phyloP scores from a whole-genome alignment of 495 filamentous ascomycete genomes.

The Penicillium fimorum region DNA sequence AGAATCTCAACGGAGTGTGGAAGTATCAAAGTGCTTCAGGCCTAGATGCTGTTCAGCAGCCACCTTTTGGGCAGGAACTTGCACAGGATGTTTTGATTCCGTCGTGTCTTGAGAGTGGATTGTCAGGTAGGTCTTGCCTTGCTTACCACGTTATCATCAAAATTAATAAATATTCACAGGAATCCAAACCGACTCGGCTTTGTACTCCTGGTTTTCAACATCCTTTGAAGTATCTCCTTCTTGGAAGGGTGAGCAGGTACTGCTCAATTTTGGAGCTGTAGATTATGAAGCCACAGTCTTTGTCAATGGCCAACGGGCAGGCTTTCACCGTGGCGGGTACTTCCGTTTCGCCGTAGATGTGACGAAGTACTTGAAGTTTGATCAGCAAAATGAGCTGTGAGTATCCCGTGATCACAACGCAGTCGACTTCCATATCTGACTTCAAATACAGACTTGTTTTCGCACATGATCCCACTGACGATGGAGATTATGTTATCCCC shows the following conservation, averaged over 20 bases:
- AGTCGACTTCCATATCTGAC: constrained; percentile 6
- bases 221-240: constrained; percentile 51
- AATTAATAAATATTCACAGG: constrained; percentile 38
- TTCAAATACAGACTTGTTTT: constrained; percentile 50
- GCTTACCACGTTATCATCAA: neutral
- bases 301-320: constrained; percentile 56
- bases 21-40: constrained; percentile 51
- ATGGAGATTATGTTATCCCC: constrained; percentile 52
- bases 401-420: constrained; percentile 5
- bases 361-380: constrained; percentile 46
- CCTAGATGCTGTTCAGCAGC: constrained; percentile 38
- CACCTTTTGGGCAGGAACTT: constrained; percentile 43
- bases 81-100: constrained; percentile 56
- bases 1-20: constrained; percentile 67
- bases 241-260: constrained; percentile 45
- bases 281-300: constrained; percentile 67
- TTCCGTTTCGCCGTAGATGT: constrained; percentile 60
- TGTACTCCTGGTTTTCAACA: constrained; percentile 61
- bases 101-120: constrained; percentile 60
- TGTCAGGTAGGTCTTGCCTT: constrained; percentile 41
- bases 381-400: constrained; percentile 53
- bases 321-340: constrained; percentile 60
- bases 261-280: constrained; percentile 69
- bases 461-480: constrained; percentile 65
- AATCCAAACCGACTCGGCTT: constrained; percentile 45